Evolutionary conservation across 2,329 filamentous ascomycete genomes (phyloP).

Genomic region (Talaromyces sp.): DNA sequence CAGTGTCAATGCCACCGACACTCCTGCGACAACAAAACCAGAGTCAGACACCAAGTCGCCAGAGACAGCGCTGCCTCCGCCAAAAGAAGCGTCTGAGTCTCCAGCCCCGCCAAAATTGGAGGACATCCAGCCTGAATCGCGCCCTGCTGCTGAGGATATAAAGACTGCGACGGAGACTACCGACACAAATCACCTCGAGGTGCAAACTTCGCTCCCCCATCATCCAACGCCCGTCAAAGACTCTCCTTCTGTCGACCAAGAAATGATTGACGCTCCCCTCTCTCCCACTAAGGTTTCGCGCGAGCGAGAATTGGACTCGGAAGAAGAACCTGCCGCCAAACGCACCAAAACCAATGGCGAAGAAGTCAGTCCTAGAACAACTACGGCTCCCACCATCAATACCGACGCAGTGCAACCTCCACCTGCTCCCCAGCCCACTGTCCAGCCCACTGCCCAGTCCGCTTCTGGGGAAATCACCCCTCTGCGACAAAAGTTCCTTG

Average conservation of each 20-base stretch:
- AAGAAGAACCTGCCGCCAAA: conserved; percentile 65
- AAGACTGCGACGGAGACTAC: background rate
- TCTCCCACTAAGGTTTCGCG: conserved; percentile 59
- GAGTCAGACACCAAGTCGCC: background rate
- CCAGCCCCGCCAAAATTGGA: background rate
- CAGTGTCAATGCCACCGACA: background rate
- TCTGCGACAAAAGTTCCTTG: conserved; percentile 37
- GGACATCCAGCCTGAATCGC: background rate
- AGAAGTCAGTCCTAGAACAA: conserved; percentile 40
- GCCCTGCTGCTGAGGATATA: background rate
- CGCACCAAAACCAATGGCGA: conserved; percentile 66
- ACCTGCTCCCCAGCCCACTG: background rate
- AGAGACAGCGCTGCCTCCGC: background rate
- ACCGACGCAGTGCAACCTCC: conserved; percentile 15
- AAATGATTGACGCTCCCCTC: conserved; percentile 50
- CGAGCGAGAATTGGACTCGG: conserved; percentile 67
- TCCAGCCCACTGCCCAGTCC: conserved; percentile 6
- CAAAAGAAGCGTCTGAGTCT: background rate
- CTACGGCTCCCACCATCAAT: conserved; percentile 35
- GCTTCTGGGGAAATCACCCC: conserved; percentile 28
- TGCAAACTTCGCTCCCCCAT: conserved; percentile 28
- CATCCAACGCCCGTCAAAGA: conserved; percentile 23
- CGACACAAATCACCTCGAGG: conserved; percentile 7
- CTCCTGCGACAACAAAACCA: background rate
- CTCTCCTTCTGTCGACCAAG: conserved; percentile 34